Base-by-base conservation (phyloP, 1,284 basidiomycete genomes). In the Cutaneotrichosporon sp. region DNA sequence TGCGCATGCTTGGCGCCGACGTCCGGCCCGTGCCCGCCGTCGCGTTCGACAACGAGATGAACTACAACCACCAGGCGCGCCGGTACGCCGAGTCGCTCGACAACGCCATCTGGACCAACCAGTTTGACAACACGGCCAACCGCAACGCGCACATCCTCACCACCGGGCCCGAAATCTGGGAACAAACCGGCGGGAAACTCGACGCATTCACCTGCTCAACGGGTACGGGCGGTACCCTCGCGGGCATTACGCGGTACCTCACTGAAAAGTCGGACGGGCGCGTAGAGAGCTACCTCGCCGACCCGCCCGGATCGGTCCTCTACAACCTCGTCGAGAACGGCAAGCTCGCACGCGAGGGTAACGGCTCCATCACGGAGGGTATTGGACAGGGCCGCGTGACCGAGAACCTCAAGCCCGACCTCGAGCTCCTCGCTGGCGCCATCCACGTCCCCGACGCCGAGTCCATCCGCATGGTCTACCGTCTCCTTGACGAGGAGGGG, bases 41-140 rank as follows among this genome's bases (percentile, higher is more conserved):
- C 34, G 86, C 94, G 2, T 98, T 90, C 69, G 93, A 97, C 68
- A 87, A 99, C 76, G 91, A 92, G 9, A 77, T 83, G 59, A 99
- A 99, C 78, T 99, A 97, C 80, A 99, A 98, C 76, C 96, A 98
- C 78, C 94, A 94, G 77, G 96, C 96, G 30, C 84, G 85, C 49
- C 86, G 91, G 58, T 90, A 86, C 63, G 94, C 94, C 42, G 81
- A 84, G 50, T 75, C 77, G n/a, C 77, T 87, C 33, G 81, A 84
- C n/a, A 97, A 97, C 69, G 87, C 92, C 18, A 84, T 97, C 55
- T 99, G 96, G 94, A 97, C 92, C n/a, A 87, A 98, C 78, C 94
- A 98, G 76, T 97, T 97, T 70, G 93, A 97, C 77, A 97, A 97
- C 75, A 83, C 79, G 10, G 88, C 89, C 14, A 98, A 98, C 73